phyloP scores from a whole-genome alignment of 345 rosid species.

The Cardamine occulta region DNA sequence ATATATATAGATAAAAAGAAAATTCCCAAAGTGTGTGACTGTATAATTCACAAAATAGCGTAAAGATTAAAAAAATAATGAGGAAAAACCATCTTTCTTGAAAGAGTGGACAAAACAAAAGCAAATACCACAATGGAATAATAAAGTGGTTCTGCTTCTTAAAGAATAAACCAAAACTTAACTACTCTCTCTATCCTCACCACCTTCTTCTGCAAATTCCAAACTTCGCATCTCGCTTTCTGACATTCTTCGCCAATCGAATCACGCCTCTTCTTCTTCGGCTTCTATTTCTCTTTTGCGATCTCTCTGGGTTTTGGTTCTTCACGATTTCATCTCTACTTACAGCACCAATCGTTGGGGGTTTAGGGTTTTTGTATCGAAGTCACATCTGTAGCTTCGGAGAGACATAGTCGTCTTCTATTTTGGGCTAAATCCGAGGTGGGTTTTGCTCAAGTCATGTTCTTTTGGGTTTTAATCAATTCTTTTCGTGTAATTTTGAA shows the following conservation, averaged over 20 bases:
- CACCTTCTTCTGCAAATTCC: slow-evolving; percentile 38
- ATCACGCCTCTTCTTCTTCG: not conserved
- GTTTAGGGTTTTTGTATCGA: slow-evolving; percentile 39
- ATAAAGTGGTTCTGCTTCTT: slow-evolving; percentile 31
- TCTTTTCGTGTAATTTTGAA: not conserved
- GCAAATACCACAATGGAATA: slow-evolving; percentile 40
- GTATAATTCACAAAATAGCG: slow-evolving; percentile 39
- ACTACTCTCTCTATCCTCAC: slow-evolving; percentile 38
- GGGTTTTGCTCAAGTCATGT: slow-evolving; percentile 1
- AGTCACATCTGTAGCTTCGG: not conserved
- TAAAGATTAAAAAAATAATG: slow-evolving; percentile 16
- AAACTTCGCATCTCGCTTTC: slow-evolving; percentile 34
- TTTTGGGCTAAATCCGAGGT: slow-evolving; percentile 26
- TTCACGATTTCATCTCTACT: slow-evolving; percentile 25
- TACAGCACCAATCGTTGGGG: not conserved
- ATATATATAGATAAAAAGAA: not conserved
- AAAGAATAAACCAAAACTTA: slow-evolving; percentile 4
- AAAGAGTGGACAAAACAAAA: slow-evolving; percentile 45
- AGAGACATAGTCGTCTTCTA: not conserved
- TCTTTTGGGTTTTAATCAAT: not conserved
- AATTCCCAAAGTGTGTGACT: slow-evolving; percentile 40
- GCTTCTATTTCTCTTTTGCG: not conserved
- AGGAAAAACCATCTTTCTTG: slow-evolving; percentile 23
- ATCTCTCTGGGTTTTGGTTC: not conserved
- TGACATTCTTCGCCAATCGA: slow-evolving; percentile 22